These are phyloP conservation scores for Kazachstania viticola DNA, from an alignment of 805 yeast species.

Conservation along the genomic window DNA sequence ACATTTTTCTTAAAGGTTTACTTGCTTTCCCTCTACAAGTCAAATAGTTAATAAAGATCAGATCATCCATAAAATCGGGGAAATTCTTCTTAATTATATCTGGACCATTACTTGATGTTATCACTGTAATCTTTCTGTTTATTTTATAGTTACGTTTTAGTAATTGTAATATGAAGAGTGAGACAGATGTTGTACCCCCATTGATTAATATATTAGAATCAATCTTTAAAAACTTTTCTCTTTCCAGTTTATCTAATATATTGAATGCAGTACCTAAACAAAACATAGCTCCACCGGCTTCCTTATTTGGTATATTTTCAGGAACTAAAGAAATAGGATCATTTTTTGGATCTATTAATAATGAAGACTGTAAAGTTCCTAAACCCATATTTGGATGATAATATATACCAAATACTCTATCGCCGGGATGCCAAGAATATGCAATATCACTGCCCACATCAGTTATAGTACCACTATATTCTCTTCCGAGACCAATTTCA, in stretches of 20 bases:
- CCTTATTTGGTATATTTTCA: slow-evolving; percentile 31
- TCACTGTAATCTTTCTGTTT: slow-evolving; percentile 38
- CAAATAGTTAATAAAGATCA: slow-evolving; percentile 27
- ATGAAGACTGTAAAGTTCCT: slow-evolving; percentile 50
- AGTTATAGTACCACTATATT: slow-evolving; percentile 49
- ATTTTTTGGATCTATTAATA: slow-evolving; percentile 39
- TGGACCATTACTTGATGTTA: slow-evolving; percentile 45
- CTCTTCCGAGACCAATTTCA: slow-evolving; percentile 59
- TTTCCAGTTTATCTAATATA: slow-evolving; percentile 26
- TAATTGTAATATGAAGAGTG: slow-evolving; percentile 48
- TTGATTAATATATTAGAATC: slow-evolving; percentile 46
- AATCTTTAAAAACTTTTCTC: slow-evolving; percentile 23
- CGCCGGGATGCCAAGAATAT: slow-evolving; percentile 40
- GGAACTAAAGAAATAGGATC: slow-evolving; percentile 42
- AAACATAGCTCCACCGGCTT: slow-evolving; percentile 56
- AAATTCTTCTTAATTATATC: slow-evolving; percentile 31
- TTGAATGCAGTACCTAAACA: slow-evolving; percentile 54
- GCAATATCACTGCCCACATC: slow-evolving; percentile 39
- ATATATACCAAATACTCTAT: slow-evolving; percentile 51
- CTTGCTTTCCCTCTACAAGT: slow-evolving; percentile 25
- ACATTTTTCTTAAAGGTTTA: slow-evolving; percentile 23
- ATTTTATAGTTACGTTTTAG: slow-evolving; percentile 41
- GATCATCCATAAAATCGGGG: slow-evolving; percentile 30
- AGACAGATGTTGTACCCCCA: slow-evolving; percentile 73
- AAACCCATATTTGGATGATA: slow-evolving; percentile 38